These are phyloP conservation scores for Fallopia convolvulus DNA, from an alignment of 148 eudicot species.

Conservation along the genomic window DNA sequence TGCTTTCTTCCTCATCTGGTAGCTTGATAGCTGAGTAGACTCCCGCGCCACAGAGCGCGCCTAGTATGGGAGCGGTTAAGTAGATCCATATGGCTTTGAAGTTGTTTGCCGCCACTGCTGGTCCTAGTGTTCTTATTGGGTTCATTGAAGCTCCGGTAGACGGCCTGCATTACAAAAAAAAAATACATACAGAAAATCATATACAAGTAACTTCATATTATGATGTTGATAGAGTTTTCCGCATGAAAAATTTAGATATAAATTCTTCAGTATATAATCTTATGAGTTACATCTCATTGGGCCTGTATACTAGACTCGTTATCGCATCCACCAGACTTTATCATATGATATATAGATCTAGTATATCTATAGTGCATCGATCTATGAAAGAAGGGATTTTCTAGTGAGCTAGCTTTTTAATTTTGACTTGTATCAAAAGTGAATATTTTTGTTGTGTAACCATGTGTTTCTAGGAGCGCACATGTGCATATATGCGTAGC, in stretches of 20 bases:
- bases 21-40: constrained; percentile 30
- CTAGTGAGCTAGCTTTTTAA: background rate
- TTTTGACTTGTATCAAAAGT: background rate
- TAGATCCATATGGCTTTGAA: constrained; percentile 34
- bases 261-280: too few relatives aligned
- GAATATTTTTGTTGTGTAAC: background rate
- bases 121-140: constrained; percentile 35
- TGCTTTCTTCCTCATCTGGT: constrained; percentile 12
- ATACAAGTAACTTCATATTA: background rate
- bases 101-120: constrained; percentile 32
- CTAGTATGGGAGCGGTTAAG: constrained; percentile 28
- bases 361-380: background rate
- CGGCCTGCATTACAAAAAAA: constrained; percentile 19
- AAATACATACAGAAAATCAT: background rate
- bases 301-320: too few relatives aligned
- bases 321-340: too few relatives aligned
- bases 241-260: too few relatives aligned
- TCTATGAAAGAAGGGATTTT: background rate
- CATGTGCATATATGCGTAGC: too few relatives aligned
- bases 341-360: background rate
- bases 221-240: too few relatives aligned
- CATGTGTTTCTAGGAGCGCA: background rate
- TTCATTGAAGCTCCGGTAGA: constrained; percentile 39
- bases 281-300: too few relatives aligned
- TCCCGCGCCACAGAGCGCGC: constrained; percentile 31